These are phyloP conservation scores for Microsporum ferrugineum DNA, from an alignment of 2,329 filamentous ascomycete genomes.

Conservation along the genomic window DNA sequence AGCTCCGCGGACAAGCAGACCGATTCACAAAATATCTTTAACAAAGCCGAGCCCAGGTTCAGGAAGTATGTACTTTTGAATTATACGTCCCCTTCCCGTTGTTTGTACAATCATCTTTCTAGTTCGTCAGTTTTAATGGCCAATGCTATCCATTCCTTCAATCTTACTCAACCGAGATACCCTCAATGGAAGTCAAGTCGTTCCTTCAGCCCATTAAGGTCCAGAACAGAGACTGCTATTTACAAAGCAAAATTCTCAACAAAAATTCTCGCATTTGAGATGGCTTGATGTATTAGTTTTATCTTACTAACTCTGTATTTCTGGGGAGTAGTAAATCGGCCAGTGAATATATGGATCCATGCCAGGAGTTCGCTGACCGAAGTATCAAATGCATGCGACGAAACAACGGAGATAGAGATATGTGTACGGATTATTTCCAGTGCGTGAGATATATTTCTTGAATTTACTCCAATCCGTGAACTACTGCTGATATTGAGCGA, in stretches of 20 bases:
- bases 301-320: neutral
- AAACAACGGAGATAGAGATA: conserved; percentile 73
- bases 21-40: conserved; percentile 43
- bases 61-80: conserved; percentile 41
- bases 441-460: conserved; percentile 37
- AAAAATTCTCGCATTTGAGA: neutral
- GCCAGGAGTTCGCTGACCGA: conserved; percentile 76
- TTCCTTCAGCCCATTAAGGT: neutral
- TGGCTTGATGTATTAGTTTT: neutral
- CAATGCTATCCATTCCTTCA: no score
- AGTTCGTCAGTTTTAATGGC: neutral
- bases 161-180: no score
- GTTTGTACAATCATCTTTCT: neutral
- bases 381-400: conserved; percentile 82
- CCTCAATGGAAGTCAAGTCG: no score
- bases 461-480: conserved; percentile 1
- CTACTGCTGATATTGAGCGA: neutral
- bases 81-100: neutral
- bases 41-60: conserved; percentile 51
- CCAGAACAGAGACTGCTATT: neutral
- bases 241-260: neutral
- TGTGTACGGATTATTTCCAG: conserved; percentile 96
- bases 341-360: conserved; percentile 90
- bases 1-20: conserved; percentile 9
- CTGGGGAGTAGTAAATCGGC: conserved; percentile 56